Base-by-base conservation (phyloP, 169 alveolate species). In the Plasmodium sp. region DNA sequence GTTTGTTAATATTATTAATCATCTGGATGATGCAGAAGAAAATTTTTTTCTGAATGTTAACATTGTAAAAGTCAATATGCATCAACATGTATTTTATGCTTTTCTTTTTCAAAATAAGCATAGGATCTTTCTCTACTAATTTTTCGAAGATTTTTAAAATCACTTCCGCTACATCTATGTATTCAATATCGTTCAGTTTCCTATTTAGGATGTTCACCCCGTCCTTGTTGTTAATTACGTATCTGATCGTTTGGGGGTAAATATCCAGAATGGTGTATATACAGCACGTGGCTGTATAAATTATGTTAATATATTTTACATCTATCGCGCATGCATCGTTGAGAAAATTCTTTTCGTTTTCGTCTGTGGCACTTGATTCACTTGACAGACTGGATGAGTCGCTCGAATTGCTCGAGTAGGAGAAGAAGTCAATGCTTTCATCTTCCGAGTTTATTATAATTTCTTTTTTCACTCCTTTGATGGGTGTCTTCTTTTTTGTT, bases 11-110 rank as follows among this genome's bases (percentile, higher is more conserved):
- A 92, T 92, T 92, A 75, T 92, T 92, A 75, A 92, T 92, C 84
- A 92, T 92, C 45, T 92, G 95, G 84, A 92, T 92, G 58, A 92
- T 92, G 72, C 95, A 92, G 83, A 81, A 92, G 62, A 92, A 92
- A 34, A 92, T 92, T 92, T 92, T 92, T 56, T 92, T 92, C 54
- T 92, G 95, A 9, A 92, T 92, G 83, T 92, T 92, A 2, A 92
- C 91, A 67, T 92, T 92, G 31, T 92, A 92, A 81, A 92, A 92
- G 54, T 92, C 95, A 27, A 92, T 92, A 92, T 92, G 92, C 95
- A 92, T 92, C 56, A 92, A 82, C 95, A 92, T 92, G 67, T 92
- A 92, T 22, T 92, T 92, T 81, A 92, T 92, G 58, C 95, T 92
- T 39, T 92, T 81, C 18, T 92, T 92, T 73, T 92, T 92, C 77